Evolutionary conservation across 225 moss, liverwort and hornwort genomes (phyloP).

Genomic region (Asterella californica): DNA sequence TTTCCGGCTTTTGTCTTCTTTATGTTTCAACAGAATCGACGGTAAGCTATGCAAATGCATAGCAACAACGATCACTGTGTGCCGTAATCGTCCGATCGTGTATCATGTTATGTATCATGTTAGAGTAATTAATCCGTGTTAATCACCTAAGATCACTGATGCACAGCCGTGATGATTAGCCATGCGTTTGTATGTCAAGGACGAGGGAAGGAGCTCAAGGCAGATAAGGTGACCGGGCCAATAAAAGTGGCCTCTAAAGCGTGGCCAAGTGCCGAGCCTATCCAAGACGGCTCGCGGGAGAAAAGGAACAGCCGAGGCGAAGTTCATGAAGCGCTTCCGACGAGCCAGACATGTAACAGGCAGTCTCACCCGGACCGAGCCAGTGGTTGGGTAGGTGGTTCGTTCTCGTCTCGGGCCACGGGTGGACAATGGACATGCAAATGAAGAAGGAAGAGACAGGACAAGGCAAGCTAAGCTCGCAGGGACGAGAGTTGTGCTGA

Average conservation of each 20-base stretch:
- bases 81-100: too few species aligned
- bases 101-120: too few species aligned
- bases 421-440: not conserved
- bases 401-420: not conserved
- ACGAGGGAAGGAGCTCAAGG: not conserved
- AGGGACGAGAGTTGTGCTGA: not conserved
- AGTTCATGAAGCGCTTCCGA: not conserved
- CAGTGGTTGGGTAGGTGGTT: not conserved
- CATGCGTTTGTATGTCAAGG: too few species aligned
- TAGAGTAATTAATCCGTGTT: too few species aligned
- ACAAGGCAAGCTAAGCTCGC: not conserved
- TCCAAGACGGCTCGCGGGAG: not conserved
- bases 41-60: too few species aligned
- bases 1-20: too few species aligned
- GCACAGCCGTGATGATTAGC: too few species aligned
- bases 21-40: too few species aligned
- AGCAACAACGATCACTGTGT: too few species aligned
- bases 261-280: conserved; percentile 1
- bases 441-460: not conserved
- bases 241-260: not conserved
- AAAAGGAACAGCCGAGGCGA: not conserved
- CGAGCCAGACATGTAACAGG: not conserved
- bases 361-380: not conserved
- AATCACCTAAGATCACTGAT: too few species aligned
- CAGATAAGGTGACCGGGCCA: conserved; percentile 16